Percentiles rank a stretch among this genome's conserved stretches.
phyloP scores from a whole-genome alignment of 768 basidiomycete species.

The Stropharia rugosoannulata region DNA sequence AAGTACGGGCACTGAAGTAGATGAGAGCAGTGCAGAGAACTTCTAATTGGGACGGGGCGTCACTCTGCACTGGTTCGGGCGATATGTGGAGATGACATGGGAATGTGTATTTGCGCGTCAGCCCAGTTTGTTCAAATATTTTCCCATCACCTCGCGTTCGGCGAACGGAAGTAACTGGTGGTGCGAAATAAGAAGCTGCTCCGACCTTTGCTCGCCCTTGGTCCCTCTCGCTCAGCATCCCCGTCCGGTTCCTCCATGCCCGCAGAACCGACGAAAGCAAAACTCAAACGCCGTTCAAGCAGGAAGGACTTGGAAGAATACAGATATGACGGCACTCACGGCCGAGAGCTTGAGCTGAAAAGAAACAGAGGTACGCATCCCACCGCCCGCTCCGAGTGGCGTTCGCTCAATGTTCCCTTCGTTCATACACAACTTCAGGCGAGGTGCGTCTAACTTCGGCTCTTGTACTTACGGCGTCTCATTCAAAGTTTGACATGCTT shows the following conservation, averaged over 20 bases:
- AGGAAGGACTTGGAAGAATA: constrained; percentile 52
- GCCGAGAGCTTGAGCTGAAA: constrained; percentile 72
- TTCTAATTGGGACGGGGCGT: no score
- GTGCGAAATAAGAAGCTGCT: constrained; percentile 17
- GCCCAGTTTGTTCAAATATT: constrained; percentile 1
- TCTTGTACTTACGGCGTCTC: constrained; percentile 1
- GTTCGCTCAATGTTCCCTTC: constrained; percentile 11
- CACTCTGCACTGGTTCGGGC: not conserved
- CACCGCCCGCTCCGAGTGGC: not conserved
- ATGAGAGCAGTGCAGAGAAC: no score
- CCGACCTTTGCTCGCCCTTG: constrained; percentile 1
- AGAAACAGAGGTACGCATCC: constrained; percentile 54
- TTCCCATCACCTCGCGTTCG: constrained; percentile 5
- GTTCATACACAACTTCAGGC: constrained; percentile 15
- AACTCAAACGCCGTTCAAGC: constrained; percentile 46
- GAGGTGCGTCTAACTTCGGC: constrained; percentile 19
- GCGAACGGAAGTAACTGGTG: constrained; percentile 1
- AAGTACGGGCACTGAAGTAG: no score
- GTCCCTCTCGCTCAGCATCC: constrained; percentile 1
- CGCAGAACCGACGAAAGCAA: constrained; percentile 50
- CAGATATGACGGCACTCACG: constrained; percentile 50
- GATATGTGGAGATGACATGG: not conserved
- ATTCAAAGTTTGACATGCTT: constrained; percentile 10
- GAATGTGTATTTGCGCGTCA: not conserved
- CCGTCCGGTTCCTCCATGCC: constrained; percentile 40